Base-by-base conservation (phyloP, 2,329 filamentous ascomycete species). In the Apiospora kogelbergensis region DNA sequence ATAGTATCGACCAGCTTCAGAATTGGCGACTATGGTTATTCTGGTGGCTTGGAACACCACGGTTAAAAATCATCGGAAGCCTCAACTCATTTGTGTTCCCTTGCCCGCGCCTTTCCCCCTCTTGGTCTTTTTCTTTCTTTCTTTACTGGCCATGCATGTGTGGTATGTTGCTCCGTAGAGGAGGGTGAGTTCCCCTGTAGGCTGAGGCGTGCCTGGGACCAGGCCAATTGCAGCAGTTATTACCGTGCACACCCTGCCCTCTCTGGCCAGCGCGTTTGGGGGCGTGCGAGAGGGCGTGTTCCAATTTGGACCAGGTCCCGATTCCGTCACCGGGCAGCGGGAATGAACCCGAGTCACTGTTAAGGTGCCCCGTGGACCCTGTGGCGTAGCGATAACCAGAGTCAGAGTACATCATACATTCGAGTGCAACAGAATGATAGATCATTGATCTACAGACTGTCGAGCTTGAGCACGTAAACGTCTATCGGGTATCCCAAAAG, bases 291-390 rank as follows among this genome's bases (percentile, higher is more conserved):
- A 20, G 48, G 48, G 48, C 48, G 48, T 57, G 26, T 60, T 37
- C 53, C 53, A 11, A 13, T 60, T 37, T 37, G 37, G 53, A 13
- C 53, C 53, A 30, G 53, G 53, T 13, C 30, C 20, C 53, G 22
- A 60, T 60, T 37, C 53, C 53, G 53, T 60, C 53, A 60, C 53
- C 53, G 53, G 53, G 17, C 30, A 60, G 15, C 53, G 53, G 53
- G 20, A 60, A 60, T 37, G 53, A n/a, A 60, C 26, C 53, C 53
- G 53, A 60, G 53, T 60, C 53, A 60, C 30, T 60, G 17, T 60
- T 20, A 37, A 37, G 17, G 9, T 60, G 30, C 53, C 53, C 53
- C 30, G 26, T 37, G 53, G 30, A n/a, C 30, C 53, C 53, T 30
- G 9, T 60, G 53, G 53, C 53, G 53, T 60, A 60, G 3, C 17